Base-by-base conservation (phyloP, 2,329 filamentous ascomycete species). In the Xylaria sp. region DNA sequence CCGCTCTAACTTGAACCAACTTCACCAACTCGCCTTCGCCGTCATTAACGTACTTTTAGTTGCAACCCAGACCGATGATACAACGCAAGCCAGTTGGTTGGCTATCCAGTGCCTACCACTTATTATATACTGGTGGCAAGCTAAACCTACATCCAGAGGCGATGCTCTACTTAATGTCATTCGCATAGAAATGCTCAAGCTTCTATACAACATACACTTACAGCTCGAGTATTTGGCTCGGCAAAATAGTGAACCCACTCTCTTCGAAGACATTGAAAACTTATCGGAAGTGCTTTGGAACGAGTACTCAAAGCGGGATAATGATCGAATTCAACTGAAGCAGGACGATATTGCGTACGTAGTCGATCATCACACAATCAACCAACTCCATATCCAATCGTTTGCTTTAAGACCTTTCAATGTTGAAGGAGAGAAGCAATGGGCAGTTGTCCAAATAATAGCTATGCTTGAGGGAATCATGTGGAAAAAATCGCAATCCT, bases 151-250 rank as follows among this genome's bases (percentile, higher is more conserved):
- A 31, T 85, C 87, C 15, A 85, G 89, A 73, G 85, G 89, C 28
- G 78, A 81, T 71, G 86, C 88, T 74, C 85, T 88, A 74, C 85
- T 88, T 71, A 88, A 86, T 70, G 84, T 84, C 1, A 79, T 96
- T 59, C 89, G 91, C 73, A 92, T 95, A 71, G 93, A 94, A 78
- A 91, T 97, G 78, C 83, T 97, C 40, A 89, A 89, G 72, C 88
- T 89, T 0, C 82, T 97, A 33, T 89, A 92, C 70, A 83, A 88
- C n/a, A 83, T 90, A 38, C 86, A 89, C 71, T 81, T 90, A 9
- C 88, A 91, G 71, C 81, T 92, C 54, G 85, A 92, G 71, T 81
- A 87, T 66, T 76, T 92, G 38, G 78, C 86, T 31, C 77, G 80
- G 48, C 82, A 86, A 60, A 77, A 80, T 7, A 77, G 79, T 2